Conservation (phyloP, 805 yeast species). For the Teunomyces kruisii region DNA sequence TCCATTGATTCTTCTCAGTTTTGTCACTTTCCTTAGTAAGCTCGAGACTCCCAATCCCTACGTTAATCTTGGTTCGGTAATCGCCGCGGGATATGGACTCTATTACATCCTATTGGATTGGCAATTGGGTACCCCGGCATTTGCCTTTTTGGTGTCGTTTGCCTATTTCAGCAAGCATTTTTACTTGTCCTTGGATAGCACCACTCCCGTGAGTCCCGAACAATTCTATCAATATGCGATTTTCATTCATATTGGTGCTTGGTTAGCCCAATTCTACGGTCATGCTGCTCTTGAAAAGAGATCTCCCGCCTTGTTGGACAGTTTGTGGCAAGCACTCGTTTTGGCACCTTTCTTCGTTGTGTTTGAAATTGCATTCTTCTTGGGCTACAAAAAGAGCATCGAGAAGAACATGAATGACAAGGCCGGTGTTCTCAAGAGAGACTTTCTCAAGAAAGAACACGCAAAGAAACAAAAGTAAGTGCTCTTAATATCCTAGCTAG, state of each 20-base stretch:
- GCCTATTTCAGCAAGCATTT: slow-evolving; percentile 20
- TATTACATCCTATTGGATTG: slow-evolving; percentile 64
- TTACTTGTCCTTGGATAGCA: slow-evolving; percentile 21
- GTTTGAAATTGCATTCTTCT: slow-evolving; percentile 67
- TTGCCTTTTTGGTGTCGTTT: slow-evolving; percentile 21
- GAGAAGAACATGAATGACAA: slow-evolving; percentile 48
- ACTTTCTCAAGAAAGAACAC: slow-evolving; percentile 22
- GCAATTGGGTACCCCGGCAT: slow-evolving; percentile 33
- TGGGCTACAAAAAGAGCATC: slow-evolving; percentile 61
- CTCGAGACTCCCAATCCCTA: slow-evolving; percentile 19
- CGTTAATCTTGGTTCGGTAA: slow-evolving; percentile 47
- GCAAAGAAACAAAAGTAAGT: slow-evolving; percentile 5
- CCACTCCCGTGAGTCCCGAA: slow-evolving; percentile 7
- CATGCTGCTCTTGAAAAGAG: slow-evolving; percentile 79
- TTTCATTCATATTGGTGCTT: slow-evolving; percentile 52
- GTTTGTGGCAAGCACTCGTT: slow-evolving; percentile 78
- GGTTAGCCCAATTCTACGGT: slow-evolving; percentile 87
- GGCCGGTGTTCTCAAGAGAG: slow-evolving; percentile 41
- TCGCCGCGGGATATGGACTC: slow-evolving; percentile 48
- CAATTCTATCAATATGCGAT: slow-evolving; percentile 30
- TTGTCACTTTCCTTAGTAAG: slow-evolving; percentile 36
- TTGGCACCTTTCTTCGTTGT: slow-evolving; percentile 89
- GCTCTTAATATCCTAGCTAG: background rate
- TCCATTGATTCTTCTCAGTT: slow-evolving; percentile 67
- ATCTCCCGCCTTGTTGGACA: slow-evolving; percentile 87